Evolutionary conservation across 306 rosid genomes (phyloP).

Genomic region (Lathyrus tuberosus): DNA sequence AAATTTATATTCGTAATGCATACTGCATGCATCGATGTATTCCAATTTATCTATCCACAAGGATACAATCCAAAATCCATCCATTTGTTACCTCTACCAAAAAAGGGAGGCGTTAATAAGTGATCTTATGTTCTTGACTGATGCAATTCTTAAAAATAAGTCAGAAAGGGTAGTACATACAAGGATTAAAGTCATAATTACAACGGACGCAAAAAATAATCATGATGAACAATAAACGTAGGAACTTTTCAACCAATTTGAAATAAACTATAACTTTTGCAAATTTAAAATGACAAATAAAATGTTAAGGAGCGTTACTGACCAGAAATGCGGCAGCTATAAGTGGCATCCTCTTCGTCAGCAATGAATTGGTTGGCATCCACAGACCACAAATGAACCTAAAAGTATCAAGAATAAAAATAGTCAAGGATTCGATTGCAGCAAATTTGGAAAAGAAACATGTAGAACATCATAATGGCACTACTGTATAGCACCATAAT

Average conservation of each 20-base stretch:
- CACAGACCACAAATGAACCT: conserved; percentile 80
- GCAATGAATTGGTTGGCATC: conserved; percentile 86
- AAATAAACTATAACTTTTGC: conserved; percentile 16
- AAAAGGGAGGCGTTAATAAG: conserved; percentile 4
- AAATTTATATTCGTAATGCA: neutral
- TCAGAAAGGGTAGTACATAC: neutral
- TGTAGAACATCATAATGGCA: conserved; percentile 19
- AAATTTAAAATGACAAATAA: conserved; percentile 22
- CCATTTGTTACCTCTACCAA: neutral
- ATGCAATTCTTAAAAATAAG: conserved; percentile 12
- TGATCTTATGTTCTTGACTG: conserved; percentile 2
- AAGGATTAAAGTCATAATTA: conserved; percentile 7
- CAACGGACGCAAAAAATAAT: conserved; percentile 1
- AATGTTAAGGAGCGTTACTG: conserved; percentile 22
- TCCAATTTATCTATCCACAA: neutral
- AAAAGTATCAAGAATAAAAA: conserved; percentile 21
- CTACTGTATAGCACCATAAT: conserved; percentile 10
- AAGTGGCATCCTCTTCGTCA: conserved; percentile 86
- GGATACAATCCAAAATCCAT: conserved; percentile 9
- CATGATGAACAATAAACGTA: conserved; percentile 15
- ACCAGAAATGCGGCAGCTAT: conserved; percentile 92
- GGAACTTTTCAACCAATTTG: conserved; percentile 23
- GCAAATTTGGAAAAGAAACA: conserved; percentile 16
- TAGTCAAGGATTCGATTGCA: conserved; percentile 1
- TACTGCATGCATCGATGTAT: neutral